Conservation (phyloP, 2,329 filamentous ascomycete genomes). For the Pseudophaeomoniella oleicola region DNA sequence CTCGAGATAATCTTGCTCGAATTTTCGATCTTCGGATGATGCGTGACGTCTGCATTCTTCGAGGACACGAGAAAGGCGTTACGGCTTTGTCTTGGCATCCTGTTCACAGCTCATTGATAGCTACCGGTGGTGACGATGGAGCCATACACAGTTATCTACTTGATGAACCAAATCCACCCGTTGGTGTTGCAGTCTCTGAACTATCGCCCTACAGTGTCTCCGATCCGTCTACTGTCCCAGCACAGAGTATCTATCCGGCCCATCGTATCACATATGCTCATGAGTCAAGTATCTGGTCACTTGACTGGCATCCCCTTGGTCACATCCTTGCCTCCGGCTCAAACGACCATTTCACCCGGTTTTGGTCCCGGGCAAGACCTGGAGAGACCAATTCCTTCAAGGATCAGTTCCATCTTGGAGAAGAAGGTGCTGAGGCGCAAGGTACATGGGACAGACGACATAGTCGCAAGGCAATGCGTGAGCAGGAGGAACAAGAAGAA, state of each 20-base stretch:
- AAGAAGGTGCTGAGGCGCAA: slow-evolving; percentile 80
- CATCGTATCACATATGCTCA: slow-evolving; percentile 80
- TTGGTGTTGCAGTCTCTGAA: slow-evolving; percentile 45
- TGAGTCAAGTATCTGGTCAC: slow-evolving; percentile 90
- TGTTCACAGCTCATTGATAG: slow-evolving; percentile 74
- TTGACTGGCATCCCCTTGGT: slow-evolving; percentile 94
- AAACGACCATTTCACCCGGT: slow-evolving; percentile 90
- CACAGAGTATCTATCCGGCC: slow-evolving; percentile 84
- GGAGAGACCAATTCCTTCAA: slow-evolving; percentile 75
- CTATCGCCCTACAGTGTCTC: slow-evolving; percentile 73
- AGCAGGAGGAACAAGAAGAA: slow-evolving; percentile 85
- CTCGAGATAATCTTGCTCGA: slow-evolving; percentile 80
- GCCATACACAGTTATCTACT: slow-evolving; percentile 88
- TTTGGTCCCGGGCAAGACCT: slow-evolving; percentile 84
- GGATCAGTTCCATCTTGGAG: slow-evolving; percentile 90
- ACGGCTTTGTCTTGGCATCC: slow-evolving; percentile 90
- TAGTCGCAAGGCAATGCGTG: slow-evolving; percentile 62
- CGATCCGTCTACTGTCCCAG: slow-evolving; percentile 63
- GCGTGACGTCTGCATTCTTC: slow-evolving; percentile 86
- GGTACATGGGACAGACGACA: slow-evolving; percentile 85
- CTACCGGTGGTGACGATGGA: slow-evolving; percentile 80
- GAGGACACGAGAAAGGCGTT: slow-evolving; percentile 92
- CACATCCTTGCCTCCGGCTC: slow-evolving; percentile 92
- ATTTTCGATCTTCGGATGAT: slow-evolving; percentile 96
- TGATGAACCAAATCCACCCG: slow-evolving; percentile 78